Evolutionary conservation across 1,284 basidiomycete genomes (phyloP).

Genomic region (Sanghuangporus weigelae): DNA sequence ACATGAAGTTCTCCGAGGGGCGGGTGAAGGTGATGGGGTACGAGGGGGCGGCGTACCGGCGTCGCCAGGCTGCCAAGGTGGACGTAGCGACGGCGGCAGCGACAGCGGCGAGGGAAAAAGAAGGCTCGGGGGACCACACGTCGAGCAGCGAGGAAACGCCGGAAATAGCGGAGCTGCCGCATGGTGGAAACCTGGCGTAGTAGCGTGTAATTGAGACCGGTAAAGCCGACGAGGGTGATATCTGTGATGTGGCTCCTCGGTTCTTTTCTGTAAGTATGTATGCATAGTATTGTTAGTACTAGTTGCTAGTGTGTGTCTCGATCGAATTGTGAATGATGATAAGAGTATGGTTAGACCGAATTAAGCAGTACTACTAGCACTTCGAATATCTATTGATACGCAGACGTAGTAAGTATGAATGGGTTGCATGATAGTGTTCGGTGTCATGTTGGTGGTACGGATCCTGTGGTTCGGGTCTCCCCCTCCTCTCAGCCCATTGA

Average conservation of each 20-base stretch:
- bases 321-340: too few relatives aligned
- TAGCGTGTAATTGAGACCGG: not conserved
- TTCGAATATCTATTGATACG: not conserved
- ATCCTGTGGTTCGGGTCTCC: too few relatives aligned
- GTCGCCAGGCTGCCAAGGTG: slow-evolving; percentile 9
- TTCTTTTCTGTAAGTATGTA: not conserved
- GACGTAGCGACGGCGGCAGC: not conserved
- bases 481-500: too few relatives aligned
- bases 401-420: too few relatives aligned
- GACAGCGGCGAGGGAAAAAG: not conserved
- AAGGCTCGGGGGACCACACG: not conserved
- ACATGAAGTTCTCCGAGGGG: slow-evolving; percentile 66
- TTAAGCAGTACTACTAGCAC: too few relatives aligned
- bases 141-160: not conserved
- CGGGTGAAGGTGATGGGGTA: slow-evolving; percentile 23
- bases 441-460: too few relatives aligned
- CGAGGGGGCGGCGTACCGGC: slow-evolving; percentile 18
- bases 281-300: too few relatives aligned
- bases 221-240: not conserved
- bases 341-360: too few relatives aligned
- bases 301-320: too few relatives aligned
- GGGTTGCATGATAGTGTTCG: too few relatives aligned
- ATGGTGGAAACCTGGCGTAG: not conserved
- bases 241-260: not conserved
- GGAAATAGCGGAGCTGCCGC: slow-evolving; percentile 3